phyloP scores from a whole-genome alignment of 129 eudicot genomes.

The Chrysanthemum seticuspe region DNA sequence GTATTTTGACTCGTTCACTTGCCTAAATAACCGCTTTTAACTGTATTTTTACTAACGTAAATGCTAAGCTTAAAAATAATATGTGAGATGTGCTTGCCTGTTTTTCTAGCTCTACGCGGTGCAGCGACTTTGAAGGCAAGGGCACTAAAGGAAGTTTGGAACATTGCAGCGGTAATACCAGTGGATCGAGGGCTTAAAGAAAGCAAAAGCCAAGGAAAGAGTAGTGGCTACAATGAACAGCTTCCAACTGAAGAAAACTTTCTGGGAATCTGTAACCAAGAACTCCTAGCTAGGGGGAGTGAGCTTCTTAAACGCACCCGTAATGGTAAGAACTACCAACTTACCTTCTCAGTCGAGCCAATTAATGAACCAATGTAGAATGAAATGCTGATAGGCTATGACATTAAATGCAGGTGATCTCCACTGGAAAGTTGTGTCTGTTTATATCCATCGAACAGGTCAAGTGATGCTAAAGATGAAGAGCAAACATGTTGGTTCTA shows the following conservation, averaged over 20 bases:
- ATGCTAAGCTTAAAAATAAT: neutral
- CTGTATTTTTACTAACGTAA: neutral
- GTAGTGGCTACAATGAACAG: slow-evolving; percentile 43
- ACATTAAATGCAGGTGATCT: slow-evolving; percentile 66
- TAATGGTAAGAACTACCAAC: slow-evolving; percentile 46
- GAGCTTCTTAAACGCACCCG: slow-evolving; percentile 97
- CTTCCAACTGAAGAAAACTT: slow-evolving; percentile 68
- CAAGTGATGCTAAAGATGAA: slow-evolving; percentile 98
- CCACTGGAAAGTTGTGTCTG: slow-evolving; percentile 93
- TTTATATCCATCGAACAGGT: slow-evolving; percentile 79
- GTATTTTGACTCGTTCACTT: neutral
- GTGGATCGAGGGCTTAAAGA: slow-evolving; percentile 64
- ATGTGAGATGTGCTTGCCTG: slow-evolving; percentile 7
- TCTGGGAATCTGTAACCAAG: slow-evolving; percentile 77
- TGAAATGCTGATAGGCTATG: neutral
- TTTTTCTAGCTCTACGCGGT: slow-evolving; percentile 71
- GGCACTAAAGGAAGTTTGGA: slow-evolving; percentile 92
- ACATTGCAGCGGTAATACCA: slow-evolving; percentile 84
- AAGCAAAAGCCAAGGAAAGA: slow-evolving; percentile 42
- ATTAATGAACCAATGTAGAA: neutral
- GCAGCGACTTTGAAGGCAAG: slow-evolving; percentile 97
- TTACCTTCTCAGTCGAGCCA: neutral
- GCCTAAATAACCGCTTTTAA: neutral
- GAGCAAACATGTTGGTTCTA: slow-evolving; percentile 80
- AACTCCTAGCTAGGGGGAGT: slow-evolving; percentile 81